Conservation (phyloP, 495 filamentous ascomycete species). For the Echria macrotheca region DNA sequence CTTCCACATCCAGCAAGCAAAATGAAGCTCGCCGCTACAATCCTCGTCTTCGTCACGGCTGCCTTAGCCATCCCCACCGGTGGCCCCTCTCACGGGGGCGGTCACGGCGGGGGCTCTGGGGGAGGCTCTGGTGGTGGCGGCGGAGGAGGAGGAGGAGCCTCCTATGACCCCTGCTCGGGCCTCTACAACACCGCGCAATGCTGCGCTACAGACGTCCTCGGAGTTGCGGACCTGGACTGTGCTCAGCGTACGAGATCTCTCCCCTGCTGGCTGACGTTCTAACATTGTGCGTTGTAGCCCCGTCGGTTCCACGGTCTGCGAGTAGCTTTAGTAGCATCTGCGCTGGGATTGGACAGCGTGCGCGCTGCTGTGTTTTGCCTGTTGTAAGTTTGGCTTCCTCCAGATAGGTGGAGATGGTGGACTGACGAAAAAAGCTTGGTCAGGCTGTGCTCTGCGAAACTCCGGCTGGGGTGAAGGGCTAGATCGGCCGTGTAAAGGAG, state of each 20-base stretch:
- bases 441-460: constrained; percentile 5
- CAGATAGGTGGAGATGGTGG: background rate
- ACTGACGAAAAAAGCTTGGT: background rate
- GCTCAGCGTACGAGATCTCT: constrained; percentile 25
- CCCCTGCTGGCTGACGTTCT: background rate
- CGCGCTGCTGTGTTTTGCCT: constrained; percentile 41
- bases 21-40: constrained; percentile 3
- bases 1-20: background rate
- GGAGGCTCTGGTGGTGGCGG: background rate
- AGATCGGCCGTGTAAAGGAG: background rate
- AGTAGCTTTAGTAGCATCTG: constrained; percentile 29
- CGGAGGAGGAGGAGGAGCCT: background rate
- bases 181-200: constrained; percentile 37
- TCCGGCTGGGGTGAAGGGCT: background rate
- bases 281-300: constrained; percentile 18
- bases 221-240: constrained; percentile 40
- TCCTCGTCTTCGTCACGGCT: constrained; percentile 1
- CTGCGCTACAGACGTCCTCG: constrained; percentile 41
- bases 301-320: constrained; percentile 23
- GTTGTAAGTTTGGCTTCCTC: constrained; percentile 6
- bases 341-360: constrained; percentile 37
- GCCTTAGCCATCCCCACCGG: constrained; percentile 4
- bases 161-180: constrained; percentile 34
- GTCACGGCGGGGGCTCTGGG: background rate
- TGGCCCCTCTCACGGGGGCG: background rate